These are phyloP conservation scores for Sphagnum fallax DNA, from an alignment of 228 moss, liverwort and hornwort species.

Conservation along the genomic window DNA sequence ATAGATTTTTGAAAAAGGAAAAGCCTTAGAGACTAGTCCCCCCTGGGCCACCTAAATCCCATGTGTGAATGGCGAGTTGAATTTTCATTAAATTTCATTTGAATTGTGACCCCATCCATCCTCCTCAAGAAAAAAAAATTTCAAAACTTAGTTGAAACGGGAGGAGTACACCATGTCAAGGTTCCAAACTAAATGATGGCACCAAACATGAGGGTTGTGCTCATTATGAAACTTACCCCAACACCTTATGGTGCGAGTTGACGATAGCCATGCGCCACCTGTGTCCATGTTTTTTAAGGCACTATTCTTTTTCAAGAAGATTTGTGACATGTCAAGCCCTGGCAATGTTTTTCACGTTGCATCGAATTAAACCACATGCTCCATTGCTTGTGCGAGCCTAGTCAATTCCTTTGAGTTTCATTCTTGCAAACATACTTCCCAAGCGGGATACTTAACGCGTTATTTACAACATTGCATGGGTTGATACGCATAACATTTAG, in stretches of 20 bases:
- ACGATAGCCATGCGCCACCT: neutral
- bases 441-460: neutral
- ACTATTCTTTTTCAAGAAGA: neutral
- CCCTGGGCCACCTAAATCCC: too few species aligned
- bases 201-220: neutral
- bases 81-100: too few species aligned
- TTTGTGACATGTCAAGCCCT: neutral
- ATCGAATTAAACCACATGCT: slow-evolving; percentile 5
- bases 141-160: too few species aligned
- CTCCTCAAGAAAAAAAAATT: too few species aligned
- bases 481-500: neutral
- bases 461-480: neutral
- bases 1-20: too few species aligned
- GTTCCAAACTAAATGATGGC: slow-evolving; percentile 4
- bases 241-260: neutral
- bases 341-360: neutral
- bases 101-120: too few species aligned
- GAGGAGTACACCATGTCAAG: too few species aligned
- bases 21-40: too few species aligned
- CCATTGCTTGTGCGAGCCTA: neutral
- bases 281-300: fast-evolving
- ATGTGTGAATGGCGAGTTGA: too few species aligned
- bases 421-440: too few species aligned
- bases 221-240: neutral
- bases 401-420: too few species aligned